Evolutionary conservation across 2,329 filamentous ascomycete species (phyloP), one percentile per base, ranked within the genome.

Genomic region (Diaporthe citriasiana): DNA sequence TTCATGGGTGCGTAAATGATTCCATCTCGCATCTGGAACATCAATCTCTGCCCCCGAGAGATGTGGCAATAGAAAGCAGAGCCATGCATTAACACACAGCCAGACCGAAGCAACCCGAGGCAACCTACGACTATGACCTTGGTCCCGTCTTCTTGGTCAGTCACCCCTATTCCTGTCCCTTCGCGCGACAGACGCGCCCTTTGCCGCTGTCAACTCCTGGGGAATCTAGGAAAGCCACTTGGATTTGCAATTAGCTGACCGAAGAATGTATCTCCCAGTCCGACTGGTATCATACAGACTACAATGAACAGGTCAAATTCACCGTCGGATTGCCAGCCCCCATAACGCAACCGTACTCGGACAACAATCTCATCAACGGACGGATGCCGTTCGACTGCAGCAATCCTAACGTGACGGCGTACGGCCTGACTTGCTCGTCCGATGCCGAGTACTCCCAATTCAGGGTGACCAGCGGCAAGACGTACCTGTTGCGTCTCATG

Each of bases 381-480:
- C 50, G 50, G 13, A 53, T 53, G 50, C 50, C 50, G 25, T 53
- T 53, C 50, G 50, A 53, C 50, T 53, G 50, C 50, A 53, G 50
- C 50, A 53, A 53, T 15, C 25, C n/a, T 17, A 53, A 53, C 9
- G 25, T 53, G 13, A 53, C 50, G 25, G 50, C 50, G 4, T 15
- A 53, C 50, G 30, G 30, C 50, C 50, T 53, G 12, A 27, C 25
- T 7, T 53, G 50, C 50, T 53, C 50, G 25, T 27, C 50, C 25
- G 50, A 53, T 3, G 12, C 50, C 50, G 50, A 53, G 50, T 53
- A 53, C 13, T 53, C 50, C 25, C 27, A 25, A 1, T 53, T 53
- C 50, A 27, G 25, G 12, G 8, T 53, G 25, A 53, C 13, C 12
- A 53, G 50, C 22, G 50, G 50, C 50, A 53, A 53, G 50, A 53